Evolutionary conservation across 2,329 filamentous ascomycete genomes (phyloP).

Genomic region (Alternaria rosae): DNA sequence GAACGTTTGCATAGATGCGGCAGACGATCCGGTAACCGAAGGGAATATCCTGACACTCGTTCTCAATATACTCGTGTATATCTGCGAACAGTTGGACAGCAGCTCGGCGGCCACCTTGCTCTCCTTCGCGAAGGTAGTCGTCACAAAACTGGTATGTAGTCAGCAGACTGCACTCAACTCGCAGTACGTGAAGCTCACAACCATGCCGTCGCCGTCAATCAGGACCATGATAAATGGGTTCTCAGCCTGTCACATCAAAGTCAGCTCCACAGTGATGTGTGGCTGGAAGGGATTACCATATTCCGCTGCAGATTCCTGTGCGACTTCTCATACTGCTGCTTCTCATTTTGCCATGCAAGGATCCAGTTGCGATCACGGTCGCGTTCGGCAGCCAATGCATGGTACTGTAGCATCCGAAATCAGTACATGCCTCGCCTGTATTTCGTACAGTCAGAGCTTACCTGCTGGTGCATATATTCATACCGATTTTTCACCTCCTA

Average conservation of each 20-base stretch:
- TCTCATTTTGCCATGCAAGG: conserved; percentile 28
- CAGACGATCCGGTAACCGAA: conserved; percentile 57
- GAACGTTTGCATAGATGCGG: conserved; percentile 63
- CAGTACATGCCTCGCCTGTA: no score
- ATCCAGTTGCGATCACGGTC: conserved; percentile 33
- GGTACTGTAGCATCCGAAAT: conserved; percentile 23
- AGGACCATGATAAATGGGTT: conserved; percentile 63
- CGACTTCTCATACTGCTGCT: conserved; percentile 27
- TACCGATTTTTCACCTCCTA: conserved; percentile 54
- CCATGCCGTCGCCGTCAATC: conserved; percentile 64
- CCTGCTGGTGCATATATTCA: conserved; percentile 41
- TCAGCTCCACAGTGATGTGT: background rate
- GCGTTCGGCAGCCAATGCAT: conserved; percentile 33
- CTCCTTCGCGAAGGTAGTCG: conserved; percentile 58
- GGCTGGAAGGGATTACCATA: conserved; percentile 27
- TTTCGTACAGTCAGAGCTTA: no score
- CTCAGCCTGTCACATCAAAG: conserved; percentile 6
- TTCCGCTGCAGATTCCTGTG: conserved; percentile 28
- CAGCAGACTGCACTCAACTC: background rate
- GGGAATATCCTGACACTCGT: conserved; percentile 47
- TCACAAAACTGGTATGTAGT: conserved; percentile 54
- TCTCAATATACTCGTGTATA: conserved; percentile 54
- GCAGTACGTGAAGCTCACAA: conserved; percentile 35
- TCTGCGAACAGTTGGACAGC: conserved; percentile 58
- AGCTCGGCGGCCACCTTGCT: conserved; percentile 61